These are phyloP conservation scores for Verbena officinalis DNA, from an alignment of 257 asterid genomes.

Conservation along the genomic window DNA sequence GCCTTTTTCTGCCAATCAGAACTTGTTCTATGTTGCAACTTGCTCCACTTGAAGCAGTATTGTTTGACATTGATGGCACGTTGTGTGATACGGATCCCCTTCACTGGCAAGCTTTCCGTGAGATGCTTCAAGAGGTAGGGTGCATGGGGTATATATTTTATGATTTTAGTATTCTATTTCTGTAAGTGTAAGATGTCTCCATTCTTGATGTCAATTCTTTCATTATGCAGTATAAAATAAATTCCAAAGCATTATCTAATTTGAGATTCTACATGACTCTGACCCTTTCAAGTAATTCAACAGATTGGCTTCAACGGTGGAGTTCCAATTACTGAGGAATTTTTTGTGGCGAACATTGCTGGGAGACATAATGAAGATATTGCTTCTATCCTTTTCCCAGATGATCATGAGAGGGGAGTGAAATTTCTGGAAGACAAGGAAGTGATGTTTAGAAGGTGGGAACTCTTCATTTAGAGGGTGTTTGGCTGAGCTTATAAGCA, in stretches of 20 bases:
- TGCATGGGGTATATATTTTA: not conserved
- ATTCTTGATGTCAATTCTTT: not conserved
- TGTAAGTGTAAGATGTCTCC: not conserved
- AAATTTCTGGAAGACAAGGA: slow-evolving; percentile 86
- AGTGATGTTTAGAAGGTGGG: slow-evolving; percentile 80
- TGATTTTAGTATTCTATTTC: slow-evolving; percentile 13
- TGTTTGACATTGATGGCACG: slow-evolving; percentile 94
- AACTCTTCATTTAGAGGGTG: too few relatives aligned
- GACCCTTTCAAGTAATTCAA: slow-evolving; percentile 15
- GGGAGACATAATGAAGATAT: slow-evolving; percentile 90
- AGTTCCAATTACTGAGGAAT: slow-evolving; percentile 76
- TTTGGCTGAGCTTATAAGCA: too few relatives aligned
- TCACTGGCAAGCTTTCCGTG: slow-evolving; percentile 69
- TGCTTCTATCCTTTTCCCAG: slow-evolving; percentile 74
- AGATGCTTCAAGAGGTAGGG: slow-evolving; percentile 74
- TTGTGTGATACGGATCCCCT: slow-evolving; percentile 92
- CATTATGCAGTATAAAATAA: not conserved
- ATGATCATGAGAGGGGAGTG: slow-evolving; percentile 71
- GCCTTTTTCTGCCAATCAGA: slow-evolving; percentile 47
- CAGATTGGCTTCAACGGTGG: slow-evolving; percentile 93
- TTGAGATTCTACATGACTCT: slow-evolving; percentile 2
- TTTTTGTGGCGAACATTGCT: slow-evolving; percentile 60
- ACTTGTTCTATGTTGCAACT: slow-evolving; percentile 52
- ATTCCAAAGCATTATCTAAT: not conserved
- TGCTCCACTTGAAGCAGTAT: slow-evolving; percentile 93